Conservation (phyloP, 768 basidiomycete genomes). For the Termitomyces sp. region DNA sequence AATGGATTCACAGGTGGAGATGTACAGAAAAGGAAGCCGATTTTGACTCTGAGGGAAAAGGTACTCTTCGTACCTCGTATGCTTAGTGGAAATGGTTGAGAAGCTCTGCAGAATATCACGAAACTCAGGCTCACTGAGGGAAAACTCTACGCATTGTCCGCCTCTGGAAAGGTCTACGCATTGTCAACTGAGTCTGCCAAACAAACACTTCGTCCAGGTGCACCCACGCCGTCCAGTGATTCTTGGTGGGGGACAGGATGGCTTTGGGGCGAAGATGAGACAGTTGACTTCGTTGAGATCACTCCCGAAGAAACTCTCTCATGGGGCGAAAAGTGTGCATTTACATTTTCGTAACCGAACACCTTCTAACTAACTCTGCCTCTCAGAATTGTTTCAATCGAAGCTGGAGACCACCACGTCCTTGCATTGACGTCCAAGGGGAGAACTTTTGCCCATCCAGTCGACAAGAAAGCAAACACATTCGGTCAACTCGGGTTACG, state of each 20-base stretch:
- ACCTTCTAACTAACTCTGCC: not conserved
- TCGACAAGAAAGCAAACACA: constrained; percentile 70
- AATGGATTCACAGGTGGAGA: constrained; percentile 49
- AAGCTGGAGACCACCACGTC: constrained; percentile 69
- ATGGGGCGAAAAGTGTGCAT: constrained; percentile 64
- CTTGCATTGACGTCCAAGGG: constrained; percentile 72
- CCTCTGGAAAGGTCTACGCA: constrained; percentile 71
- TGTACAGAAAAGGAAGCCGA: constrained; percentile 34
- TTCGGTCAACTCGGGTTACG: constrained; percentile 84
- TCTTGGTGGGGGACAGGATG: constrained; percentile 64
- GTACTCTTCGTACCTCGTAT: constrained; percentile 27
- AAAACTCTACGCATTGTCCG: constrained; percentile 75
- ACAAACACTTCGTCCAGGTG: constrained; percentile 40
- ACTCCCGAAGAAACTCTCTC: constrained; percentile 49
- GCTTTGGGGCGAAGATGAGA: constrained; percentile 52
- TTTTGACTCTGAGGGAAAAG: constrained; percentile 61
- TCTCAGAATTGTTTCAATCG: constrained; percentile 66
- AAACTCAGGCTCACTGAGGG: constrained; percentile 57
- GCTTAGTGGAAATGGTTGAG: not conserved
- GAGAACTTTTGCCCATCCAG: constrained; percentile 75
- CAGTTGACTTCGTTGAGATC: constrained; percentile 60
- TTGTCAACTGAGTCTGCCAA: constrained; percentile 50
- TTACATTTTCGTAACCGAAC: not conserved
- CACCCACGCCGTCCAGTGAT: constrained; percentile 39
- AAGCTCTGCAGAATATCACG: constrained; percentile 55